A percentile compares a stretch with the other conserved stretches of the same genome.
These are phyloP conservation scores for Penicillium coffeae DNA, from an alignment of 495 filamentous ascomycete genomes.

Conservation along the genomic window DNA sequence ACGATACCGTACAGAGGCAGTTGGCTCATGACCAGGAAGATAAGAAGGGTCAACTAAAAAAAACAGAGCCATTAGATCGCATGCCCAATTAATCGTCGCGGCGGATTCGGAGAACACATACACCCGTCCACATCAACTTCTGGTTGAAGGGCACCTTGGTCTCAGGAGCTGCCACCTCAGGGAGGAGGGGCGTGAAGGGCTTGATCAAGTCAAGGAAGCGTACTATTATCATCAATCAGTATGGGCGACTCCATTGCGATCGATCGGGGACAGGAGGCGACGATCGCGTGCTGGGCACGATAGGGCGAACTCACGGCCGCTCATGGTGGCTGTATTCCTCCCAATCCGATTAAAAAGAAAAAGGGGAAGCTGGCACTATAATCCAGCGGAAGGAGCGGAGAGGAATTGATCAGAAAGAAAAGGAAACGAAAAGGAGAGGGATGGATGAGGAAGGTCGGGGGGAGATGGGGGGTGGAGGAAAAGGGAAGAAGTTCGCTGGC, in stretches of 20 bases:
- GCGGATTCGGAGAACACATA: slow-evolving; percentile 35
- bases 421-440: slow-evolving; percentile 31
- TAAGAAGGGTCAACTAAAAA: slow-evolving; percentile 81
- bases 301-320: slow-evolving; percentile 40
- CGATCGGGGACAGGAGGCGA: slow-evolving; percentile 11
- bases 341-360: slow-evolving; percentile 27
- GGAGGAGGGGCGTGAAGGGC: slow-evolving; percentile 97
- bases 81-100: slow-evolving; percentile 10
- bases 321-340: slow-evolving; percentile 41
- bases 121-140: slow-evolving; percentile 98
- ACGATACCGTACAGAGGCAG: slow-evolving; percentile 98
- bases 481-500: slow-evolving; percentile 39
- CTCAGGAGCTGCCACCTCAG: slow-evolving; percentile 97
- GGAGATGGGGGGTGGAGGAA: slow-evolving; percentile 32
- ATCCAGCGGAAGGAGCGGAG: slow-evolving; percentile 52
- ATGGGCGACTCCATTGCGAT: slow-evolving; percentile 28
- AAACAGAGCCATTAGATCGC: slow-evolving; percentile 28
- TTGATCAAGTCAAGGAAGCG: slow-evolving; percentile 99
- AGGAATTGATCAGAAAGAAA: slow-evolving; percentile 38
- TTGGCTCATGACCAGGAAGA: slow-evolving; percentile 99
- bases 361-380: slow-evolving; percentile 49
- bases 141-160: slow-evolving; percentile 97
- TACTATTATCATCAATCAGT: slow-evolving; percentile 53
- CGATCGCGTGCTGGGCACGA: slow-evolving; percentile 34
- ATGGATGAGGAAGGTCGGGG: slow-evolving; percentile 32